Base-by-base conservation (phyloP, 805 yeast genomes). In the Kazachstania psychrophila region DNA sequence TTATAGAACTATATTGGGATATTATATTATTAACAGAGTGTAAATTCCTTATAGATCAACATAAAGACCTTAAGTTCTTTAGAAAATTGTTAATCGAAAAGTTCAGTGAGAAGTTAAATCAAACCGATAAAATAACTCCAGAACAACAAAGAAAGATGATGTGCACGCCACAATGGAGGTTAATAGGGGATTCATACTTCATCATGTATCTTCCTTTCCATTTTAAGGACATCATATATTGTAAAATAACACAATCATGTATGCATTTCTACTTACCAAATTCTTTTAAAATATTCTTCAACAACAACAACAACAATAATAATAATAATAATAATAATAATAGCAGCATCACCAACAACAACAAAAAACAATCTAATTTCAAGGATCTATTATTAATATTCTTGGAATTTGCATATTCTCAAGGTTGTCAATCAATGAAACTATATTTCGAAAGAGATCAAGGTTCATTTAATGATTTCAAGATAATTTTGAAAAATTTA, bases 1-100 rank as follows among this genome's bases (percentile, higher is more conserved):
- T 45, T 16, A 46, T 46, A 18, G 58, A 58, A 36, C 47, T 53
- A 14, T 54, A 54, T 39, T 58, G 62, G 62, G 56, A 56, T 41
- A 40, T 54, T 9, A 52, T 58, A 4, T 31, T 56, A 30, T 36
- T 52, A 1, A 44, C 51, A 3, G 62, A 58, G 42, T 43, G 49
- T 17, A 48, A 49, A 33, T 54, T 55, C 31, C 39, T 54, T 9
- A 13, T 27, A 2, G 23, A 31, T 13, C 18, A 25, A 9, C 7
- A 18, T 10, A 29, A 23, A 14, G 9, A 40, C 29, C 6, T 36
- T 8, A 12, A 15, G 6, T 13, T 8, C 8, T 37, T 28, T 20
- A 37, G 40, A 33, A 27, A 33, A 28, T 16, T n/a, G 5, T 29
- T 37, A 24, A 20, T 37, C 10, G 15, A 28, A 10, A 37, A 23